phyloP scores from a whole-genome alignment of 78 protist species.

The Ministeria vibrans region DNA sequence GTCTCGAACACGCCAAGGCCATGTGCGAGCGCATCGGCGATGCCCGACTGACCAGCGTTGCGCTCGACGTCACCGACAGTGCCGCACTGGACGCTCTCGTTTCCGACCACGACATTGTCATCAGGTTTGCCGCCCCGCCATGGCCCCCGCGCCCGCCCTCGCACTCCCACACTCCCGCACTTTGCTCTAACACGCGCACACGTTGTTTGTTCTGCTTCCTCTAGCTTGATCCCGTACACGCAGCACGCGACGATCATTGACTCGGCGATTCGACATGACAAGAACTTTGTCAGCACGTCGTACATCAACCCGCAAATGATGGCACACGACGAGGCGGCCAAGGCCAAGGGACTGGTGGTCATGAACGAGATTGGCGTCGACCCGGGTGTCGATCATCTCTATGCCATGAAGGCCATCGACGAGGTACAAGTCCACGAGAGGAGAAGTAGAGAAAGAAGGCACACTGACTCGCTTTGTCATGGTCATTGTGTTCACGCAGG shows the following conservation, averaged over 20 bases:
- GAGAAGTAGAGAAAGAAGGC: too few relatives aligned
- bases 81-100: neutral
- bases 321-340: constrained; percentile 18
- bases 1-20: neutral
- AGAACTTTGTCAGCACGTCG: constrained; percentile 33
- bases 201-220: neutral
- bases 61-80: constrained; percentile 1
- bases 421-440: constrained; percentile 16
- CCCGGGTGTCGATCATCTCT: constrained; percentile 28
- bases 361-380: constrained; percentile 47
- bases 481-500: neutral
- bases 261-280: constrained; percentile 6
- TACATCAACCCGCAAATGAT: constrained; percentile 37
- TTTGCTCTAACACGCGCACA: neutral
- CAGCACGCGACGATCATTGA: constrained; percentile 17
- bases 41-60: neutral
- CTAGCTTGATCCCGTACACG: constrained; percentile 34
- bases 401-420: constrained; percentile 16
- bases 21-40: neutral
- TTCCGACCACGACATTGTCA: constrained; percentile 15
- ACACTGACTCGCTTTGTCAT: too few relatives aligned
- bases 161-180: neutral
- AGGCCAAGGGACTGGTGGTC: neutral
- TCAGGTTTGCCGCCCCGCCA: neutral
- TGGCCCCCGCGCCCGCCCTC: neutral